A percentile compares a stretch with the other conserved stretches of the same genome.
Evolutionary conservation across 2,329 filamentous ascomycete genomes (phyloP).

Genomic region (Pseudocercospora ulei): DNA sequence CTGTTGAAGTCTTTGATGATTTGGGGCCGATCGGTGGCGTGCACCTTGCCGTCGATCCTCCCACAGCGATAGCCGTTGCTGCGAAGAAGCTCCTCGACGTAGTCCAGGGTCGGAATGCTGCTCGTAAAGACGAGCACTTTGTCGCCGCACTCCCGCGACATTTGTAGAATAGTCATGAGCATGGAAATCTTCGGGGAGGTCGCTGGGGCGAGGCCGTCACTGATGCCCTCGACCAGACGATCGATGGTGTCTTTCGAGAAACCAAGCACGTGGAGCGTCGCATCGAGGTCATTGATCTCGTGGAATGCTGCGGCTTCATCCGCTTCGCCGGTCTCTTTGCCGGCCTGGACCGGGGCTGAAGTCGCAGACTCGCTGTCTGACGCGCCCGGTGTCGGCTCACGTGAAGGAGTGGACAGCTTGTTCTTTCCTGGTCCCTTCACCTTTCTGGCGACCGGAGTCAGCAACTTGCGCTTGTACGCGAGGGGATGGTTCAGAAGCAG

Average conservation of each 20-base stretch:
- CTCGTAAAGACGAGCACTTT: constrained; percentile 76
- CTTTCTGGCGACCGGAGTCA: constrained; percentile 31
- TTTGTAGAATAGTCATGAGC: constrained; percentile 58
- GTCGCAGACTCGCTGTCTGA: constrained; percentile 17
- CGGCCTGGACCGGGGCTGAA: constrained; percentile 9
- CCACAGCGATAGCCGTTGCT: constrained; percentile 40
- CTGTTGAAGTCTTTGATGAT: constrained; percentile 61
- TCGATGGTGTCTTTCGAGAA: constrained; percentile 35
- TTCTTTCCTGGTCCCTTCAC: constrained; percentile 7
- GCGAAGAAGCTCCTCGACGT: constrained; percentile 51
- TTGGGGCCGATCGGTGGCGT: constrained; percentile 49
- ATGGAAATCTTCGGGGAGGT: constrained; percentile 61
- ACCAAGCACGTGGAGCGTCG: constrained; percentile 31
- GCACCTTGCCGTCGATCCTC: constrained; percentile 60
- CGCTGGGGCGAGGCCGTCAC: constrained; percentile 38
- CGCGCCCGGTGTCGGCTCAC: constrained; percentile 11
- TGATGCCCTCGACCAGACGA: constrained; percentile 31
- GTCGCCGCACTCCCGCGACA: constrained; percentile 54
- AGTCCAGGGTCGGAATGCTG: constrained; percentile 59
- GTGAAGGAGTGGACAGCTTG: too few species aligned
- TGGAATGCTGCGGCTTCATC: constrained; percentile 13
- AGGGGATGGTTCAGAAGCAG: constrained; percentile 52
- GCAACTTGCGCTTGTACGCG: constrained; percentile 45
- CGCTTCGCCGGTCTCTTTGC: constrained; percentile 20
- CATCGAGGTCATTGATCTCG: constrained; percentile 22